Base-by-base conservation (phyloP, 441 rosid species). In the Bocquillonia castaneifolia region DNA sequence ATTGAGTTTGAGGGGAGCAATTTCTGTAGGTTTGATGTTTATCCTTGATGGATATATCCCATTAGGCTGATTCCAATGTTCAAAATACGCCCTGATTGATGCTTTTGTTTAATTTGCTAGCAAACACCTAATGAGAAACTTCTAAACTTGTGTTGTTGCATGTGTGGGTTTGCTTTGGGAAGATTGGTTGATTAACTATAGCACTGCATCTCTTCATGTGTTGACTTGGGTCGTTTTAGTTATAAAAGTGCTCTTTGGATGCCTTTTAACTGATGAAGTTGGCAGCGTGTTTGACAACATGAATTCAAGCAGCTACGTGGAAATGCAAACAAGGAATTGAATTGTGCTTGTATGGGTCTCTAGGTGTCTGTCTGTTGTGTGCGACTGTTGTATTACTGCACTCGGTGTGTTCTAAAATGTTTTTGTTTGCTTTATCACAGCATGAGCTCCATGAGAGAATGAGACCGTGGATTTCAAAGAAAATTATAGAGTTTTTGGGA, bases 391-490 rank as follows among this genome's bases (percentile, higher is more conserved):
- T 22, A 26, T 25, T 31, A 36, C 60, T 52, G 6, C 37, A 31
- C 23, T 55, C 18, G 12, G 14, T 14, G 1, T 66, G 26, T 60
- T 44, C 23, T 69, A 12, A 31, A 25, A 26, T 14, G 26, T 47
- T 63, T 34, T 29, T 51, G 23, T 66, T 67, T 76, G 47, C 18
- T 55, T 56, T 63, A 67, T 72, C 28, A 51, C 80, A 95, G 97
- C 96, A 95, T 54, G 84, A 80, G 70, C 80, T 92, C 76, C 98
- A 95, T 39, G 96, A 92, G 79, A 88, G 93, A 80, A 88, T 92
- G 98, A 90, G 95, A 79, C 98, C 97, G 0, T 95, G 98, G 98
- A 95, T 95, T 74, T 95, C 99, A 58, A 92, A 89, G 88, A 92
- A 95, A 78, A 87, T 95, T 14, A 89, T 85, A 23, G 99, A 95